phyloP scores from a whole-genome alignment of 1,139 yeast genomes.

The Saccharomyces pastorianus region DNA sequence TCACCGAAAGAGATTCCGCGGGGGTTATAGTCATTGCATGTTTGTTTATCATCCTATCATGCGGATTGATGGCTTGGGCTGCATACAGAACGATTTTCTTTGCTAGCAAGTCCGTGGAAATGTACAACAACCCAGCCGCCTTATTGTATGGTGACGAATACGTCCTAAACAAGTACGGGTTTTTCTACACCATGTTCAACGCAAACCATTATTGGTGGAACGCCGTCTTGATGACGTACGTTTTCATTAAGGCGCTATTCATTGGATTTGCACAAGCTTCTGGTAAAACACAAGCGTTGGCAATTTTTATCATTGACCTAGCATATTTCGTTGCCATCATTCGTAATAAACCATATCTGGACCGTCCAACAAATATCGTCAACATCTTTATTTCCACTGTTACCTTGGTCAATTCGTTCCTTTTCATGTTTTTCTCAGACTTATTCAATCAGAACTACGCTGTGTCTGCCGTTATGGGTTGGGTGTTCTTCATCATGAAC shows the following conservation, averaged over 20 bases:
- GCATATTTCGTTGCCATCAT: constrained; percentile 52
- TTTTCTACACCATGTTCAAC: constrained; percentile 73
- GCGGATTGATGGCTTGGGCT: constrained; percentile 51
- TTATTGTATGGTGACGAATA: constrained; percentile 60
- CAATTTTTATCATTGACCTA: constrained; percentile 57
- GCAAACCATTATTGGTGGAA: constrained; percentile 79
- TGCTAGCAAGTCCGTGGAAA: constrained; percentile 47
- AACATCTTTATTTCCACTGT: constrained; percentile 59
- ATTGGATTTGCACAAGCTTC: constrained; percentile 62
- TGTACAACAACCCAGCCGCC: constrained; percentile 68
- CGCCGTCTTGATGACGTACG: constrained; percentile 45
- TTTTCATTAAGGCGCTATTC: constrained; percentile 53
- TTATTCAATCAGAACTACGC: constrained; percentile 60
- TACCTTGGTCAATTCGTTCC: constrained; percentile 58
- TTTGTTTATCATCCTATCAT: constrained; percentile 48
- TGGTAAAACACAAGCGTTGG: constrained; percentile 63
- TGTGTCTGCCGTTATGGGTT: constrained; percentile 72
- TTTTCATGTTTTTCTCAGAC: constrained; percentile 67
- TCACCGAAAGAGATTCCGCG: constrained; percentile 59
- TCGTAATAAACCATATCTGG: constrained; percentile 56
- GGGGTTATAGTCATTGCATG: constrained; percentile 68
- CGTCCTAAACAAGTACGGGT: constrained; percentile 63
- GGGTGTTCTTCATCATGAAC: constrained; percentile 69
- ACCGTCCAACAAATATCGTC: constrained; percentile 61
- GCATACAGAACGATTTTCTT: constrained; percentile 49